Evolutionary conservation across 345 rosid species (phyloP).

Genomic region (Pelargonium nanum): DNA sequence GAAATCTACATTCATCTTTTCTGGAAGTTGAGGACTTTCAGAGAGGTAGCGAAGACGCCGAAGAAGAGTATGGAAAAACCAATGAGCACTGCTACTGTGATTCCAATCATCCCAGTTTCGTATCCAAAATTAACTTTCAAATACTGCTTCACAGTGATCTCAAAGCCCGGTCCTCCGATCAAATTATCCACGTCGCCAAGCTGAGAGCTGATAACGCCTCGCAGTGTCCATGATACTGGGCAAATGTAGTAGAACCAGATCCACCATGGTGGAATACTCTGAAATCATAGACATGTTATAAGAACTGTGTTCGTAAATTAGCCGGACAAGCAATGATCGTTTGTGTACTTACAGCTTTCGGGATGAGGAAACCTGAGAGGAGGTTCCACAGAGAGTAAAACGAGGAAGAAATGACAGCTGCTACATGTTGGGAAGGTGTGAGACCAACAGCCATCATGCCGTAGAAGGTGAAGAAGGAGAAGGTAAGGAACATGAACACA

Average conservation of each 20-base stretch:
- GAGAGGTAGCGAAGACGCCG: constrained; percentile 45
- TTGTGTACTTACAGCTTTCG: constrained; percentile 67
- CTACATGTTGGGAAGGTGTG: constrained; percentile 64
- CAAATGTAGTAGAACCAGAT: constrained; percentile 81
- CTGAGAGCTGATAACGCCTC: constrained; percentile 63
- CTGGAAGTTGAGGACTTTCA: constrained; percentile 69
- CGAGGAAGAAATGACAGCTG: constrained; percentile 79
- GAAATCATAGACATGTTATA: constrained; percentile 5
- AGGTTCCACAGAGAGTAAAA: constrained; percentile 92
- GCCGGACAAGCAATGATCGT: too few relatives aligned
- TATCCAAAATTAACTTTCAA: constrained; percentile 39
- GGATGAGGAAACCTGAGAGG: constrained; percentile 74
- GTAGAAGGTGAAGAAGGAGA: constrained; percentile 80
- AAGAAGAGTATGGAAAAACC: constrained; percentile 58
- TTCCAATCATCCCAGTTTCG: constrained; percentile 33
- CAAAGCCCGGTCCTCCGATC: constrained; percentile 39
- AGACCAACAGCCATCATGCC: constrained; percentile 96
- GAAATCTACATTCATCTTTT: constrained; percentile 28
- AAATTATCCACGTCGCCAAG: constrained; percentile 66
- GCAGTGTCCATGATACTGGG: constrained; percentile 82
- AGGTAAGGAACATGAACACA: constrained; percentile 82
- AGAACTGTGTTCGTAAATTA: not conserved
- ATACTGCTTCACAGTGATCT: constrained; percentile 56
- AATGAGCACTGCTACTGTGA: constrained; percentile 40
- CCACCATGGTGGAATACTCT: constrained; percentile 92